Base-by-base conservation (phyloP, 2,329 filamentous ascomycete species). In the Colletotrichum simmondsii region DNA sequence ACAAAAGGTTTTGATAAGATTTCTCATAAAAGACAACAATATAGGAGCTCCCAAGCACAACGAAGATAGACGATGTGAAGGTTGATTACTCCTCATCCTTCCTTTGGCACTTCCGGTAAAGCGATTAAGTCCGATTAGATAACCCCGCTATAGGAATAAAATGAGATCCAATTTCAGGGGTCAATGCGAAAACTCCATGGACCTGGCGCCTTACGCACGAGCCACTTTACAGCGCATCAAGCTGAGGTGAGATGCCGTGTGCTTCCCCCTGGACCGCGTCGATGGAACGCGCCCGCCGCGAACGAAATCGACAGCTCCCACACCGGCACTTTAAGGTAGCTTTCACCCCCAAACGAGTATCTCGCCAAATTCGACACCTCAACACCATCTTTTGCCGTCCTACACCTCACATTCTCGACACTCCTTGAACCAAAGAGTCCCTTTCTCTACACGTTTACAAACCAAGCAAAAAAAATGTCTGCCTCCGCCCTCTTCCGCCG, bases 401-500 rank as follows among this genome's bases (percentile, higher is more conserved):
- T 64, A 49, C 59, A 10, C 26, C 56, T 46, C 42, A 10, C 16
- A 16, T 46, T 46, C 19, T 46, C 42, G 42, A 19, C 35, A 19
- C 49, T 65, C 52, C 22, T 66, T 71, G 1, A 59, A 3, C 11
- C 22, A 32, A 24, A n/a, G 68, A 42, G 54, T 63, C 32, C 52
- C 62, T 71, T 68, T 28, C 65, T 58, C 26, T 35, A 49, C 30
- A 32, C 30, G 4, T 32, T 11, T 32, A 32, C 8, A 11, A 26
- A 16, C 58, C 22, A 12, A 19, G 6, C 4, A 19, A 8, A 22
- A 73, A 73, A 57, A 37, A 87, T 86, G 82, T 87, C 86, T 71
- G 84, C 85, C 74, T 83, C 85, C 74, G 83, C 85, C 74, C 83
- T 90, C 82, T 80, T 88, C 86, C 85, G 87, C 83, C 83, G 86